phyloP scores from a whole-genome alignment of 2,329 filamentous ascomycete species.

The Penicillium sp. region DNA sequence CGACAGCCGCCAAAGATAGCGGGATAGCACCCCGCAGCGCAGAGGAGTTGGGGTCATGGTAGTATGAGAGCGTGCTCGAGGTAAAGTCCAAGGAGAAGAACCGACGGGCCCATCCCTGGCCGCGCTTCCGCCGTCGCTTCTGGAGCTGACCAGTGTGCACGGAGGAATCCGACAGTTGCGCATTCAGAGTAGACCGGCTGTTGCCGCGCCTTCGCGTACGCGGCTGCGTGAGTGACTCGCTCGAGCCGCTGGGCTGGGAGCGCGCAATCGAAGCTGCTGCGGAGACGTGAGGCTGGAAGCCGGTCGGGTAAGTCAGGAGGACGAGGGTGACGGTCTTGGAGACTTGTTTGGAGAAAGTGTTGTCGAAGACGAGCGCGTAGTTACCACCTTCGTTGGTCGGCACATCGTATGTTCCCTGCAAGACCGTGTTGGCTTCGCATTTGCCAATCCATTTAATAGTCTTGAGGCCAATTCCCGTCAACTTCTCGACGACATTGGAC shows the following conservation, averaged over 20 bases:
- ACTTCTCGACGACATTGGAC: slow-evolving; percentile 67
- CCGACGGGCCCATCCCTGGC: slow-evolving; percentile 85
- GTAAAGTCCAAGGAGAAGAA: slow-evolving; percentile 97
- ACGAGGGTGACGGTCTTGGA: slow-evolving; percentile 96
- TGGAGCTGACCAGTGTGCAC: slow-evolving; percentile 82
- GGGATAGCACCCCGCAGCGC: slow-evolving; percentile 90
- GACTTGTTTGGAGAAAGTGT: slow-evolving; percentile 93
- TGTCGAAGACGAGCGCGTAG: slow-evolving; percentile 96
- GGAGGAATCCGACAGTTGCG: slow-evolving; percentile 34
- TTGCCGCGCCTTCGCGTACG: slow-evolving; percentile 31
- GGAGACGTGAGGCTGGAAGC: slow-evolving; percentile 48
- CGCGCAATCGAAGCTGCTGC: slow-evolving; percentile 47
- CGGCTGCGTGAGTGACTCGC: slow-evolving; percentile 50
- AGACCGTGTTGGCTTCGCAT: slow-evolving; percentile 94
- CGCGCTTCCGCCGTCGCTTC: slow-evolving; percentile 88
- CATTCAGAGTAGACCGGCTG: slow-evolving; percentile 26
- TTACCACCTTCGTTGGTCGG: slow-evolving; percentile 73
- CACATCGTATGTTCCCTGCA: slow-evolving; percentile 85
- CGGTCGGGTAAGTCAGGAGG: slow-evolving; percentile 87
- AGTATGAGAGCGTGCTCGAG: slow-evolving; percentile 93
- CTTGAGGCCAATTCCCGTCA: slow-evolving; percentile 61
- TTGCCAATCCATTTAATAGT: slow-evolving; percentile 79
- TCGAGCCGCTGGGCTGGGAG: slow-evolving; percentile 47
- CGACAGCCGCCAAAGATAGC: slow-evolving; percentile 83
- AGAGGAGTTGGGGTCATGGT: slow-evolving; percentile 89